phyloP scores from a whole-genome alignment of 495 filamentous ascomycete species.

The Aspergillus funiculosus region DNA sequence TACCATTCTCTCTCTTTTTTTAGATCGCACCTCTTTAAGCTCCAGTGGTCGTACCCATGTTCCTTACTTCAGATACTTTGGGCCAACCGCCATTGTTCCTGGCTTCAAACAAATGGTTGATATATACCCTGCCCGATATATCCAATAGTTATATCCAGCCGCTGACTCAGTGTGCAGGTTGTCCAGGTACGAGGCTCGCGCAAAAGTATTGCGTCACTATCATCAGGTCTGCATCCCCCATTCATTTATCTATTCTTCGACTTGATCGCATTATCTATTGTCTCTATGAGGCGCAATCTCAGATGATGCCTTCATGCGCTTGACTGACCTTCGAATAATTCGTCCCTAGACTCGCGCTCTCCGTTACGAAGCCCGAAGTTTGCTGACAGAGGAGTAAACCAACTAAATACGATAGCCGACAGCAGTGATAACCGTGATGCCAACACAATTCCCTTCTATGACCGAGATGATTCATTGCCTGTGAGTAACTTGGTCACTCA shows the following conservation, averaged over 20 bases:
- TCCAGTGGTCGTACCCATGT: constrained; percentile 55
- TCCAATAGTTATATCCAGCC: neutral
- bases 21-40: constrained; percentile 40
- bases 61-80: constrained; percentile 84
- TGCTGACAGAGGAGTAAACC: constrained; percentile 21
- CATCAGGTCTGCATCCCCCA: constrained; percentile 34
- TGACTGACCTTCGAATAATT: constrained; percentile 5
- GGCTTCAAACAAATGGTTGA: constrained; percentile 86
- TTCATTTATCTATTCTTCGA: neutral
- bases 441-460: constrained; percentile 73
- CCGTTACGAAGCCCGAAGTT: constrained; percentile 34
- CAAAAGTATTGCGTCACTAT: constrained; percentile 44
- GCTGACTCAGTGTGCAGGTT: constrained; percentile 26
- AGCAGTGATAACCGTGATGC: constrained; percentile 44
- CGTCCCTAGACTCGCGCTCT: constrained; percentile 29
- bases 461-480: constrained; percentile 59
- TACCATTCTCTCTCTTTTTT: constrained; percentile 2
- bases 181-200: constrained; percentile 61
- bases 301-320: neutral
- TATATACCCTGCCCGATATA: neutral
- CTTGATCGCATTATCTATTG: too few species aligned
- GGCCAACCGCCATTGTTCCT: constrained; percentile 81
- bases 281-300: neutral
- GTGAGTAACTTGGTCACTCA: constrained; percentile 66
- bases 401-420: constrained; percentile 31